Evolutionary conservation across 148 eudicot genomes (phyloP), one percentile per base, ranked within the genome.

Genomic region (Cornus controversa): DNA sequence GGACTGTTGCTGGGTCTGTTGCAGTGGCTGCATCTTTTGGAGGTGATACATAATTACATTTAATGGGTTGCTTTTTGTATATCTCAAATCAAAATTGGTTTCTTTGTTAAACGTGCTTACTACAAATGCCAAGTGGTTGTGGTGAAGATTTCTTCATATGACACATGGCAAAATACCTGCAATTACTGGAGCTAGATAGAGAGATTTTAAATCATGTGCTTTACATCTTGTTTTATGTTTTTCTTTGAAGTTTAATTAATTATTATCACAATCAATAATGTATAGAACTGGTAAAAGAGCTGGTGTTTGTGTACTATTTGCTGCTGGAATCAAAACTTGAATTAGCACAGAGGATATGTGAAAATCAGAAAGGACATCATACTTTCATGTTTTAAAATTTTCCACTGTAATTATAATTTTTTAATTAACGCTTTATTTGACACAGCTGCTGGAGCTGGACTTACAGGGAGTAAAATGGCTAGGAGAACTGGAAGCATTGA

Each of bases 11-110:
- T 36, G 99, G 98, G 57, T 96, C 99, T 75, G 97, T 89, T 86
- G 99, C 98, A n/a, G 96, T 96, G 69, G 99, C 95, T 82, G 99
- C 99, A 74, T 96, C 99, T 71, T 96, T 96, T 90, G 99, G 99
- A 80, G 99, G 99, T 96, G 69, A 68, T 67, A 37, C 25, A 53
- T n/a, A n/a, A 25, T 26, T 66, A 57, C 5, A 1, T 68, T 20
- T 60, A 27, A 58, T 24, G 72, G 34, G 8, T 57, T 14, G 3
- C n/a, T 23, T 73, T 29, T 64, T 27, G 70, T 34, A 47, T 1
- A 5, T 27, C 67, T 36, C 24, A 20, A 25, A 4, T 5, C 45
- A 66, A 22, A 26, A 45, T 36, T 75, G 0, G 7, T 47, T 11
- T 7, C 7, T 24, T 22, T 45, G 14, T 15, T 8, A 67, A 75